Evolutionary conservation across 192 early-diverging fungal species (phyloP), one percentile per base, ranked within the genome.

Genomic region (Entomortierella chlamydospora): DNA sequence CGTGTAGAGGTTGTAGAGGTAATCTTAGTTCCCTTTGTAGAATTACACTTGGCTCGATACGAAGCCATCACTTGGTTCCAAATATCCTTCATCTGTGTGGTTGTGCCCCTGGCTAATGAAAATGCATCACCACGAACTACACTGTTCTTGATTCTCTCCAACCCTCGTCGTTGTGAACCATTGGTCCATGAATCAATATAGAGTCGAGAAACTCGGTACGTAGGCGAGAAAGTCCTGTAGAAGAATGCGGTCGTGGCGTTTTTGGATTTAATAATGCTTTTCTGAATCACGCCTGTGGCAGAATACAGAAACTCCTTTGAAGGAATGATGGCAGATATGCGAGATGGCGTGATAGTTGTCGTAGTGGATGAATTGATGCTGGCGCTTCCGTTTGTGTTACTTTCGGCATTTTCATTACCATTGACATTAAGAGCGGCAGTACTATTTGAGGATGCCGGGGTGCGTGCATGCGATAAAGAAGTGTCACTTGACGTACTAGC

Each of bases 161-260:
- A 15, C n/a, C 76, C 76, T 15, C 76, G 68, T 28, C 28, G 26
- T 30, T 79, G 76, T 0, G 62, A 61, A 1, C 76, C 76, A 42
- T 79, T 66, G 6, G 17, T 50, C 61, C 61, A 79, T 9, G 76
- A 79, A 8, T 66, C 57, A 1, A 56, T 42, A 56, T 79, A 79
- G 34, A 79, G 34, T 18, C 28, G 28, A 1, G 61, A 66, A n/a
- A 79, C 26, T 2, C 76, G 68, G 53, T 79, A 79, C 2, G 68
- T 79, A 1, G 76, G 76, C 7, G 76, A 79, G 33, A 79, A 79
- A 12, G 76, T 79, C 29, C 76, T 33, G 33, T 79, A 79, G 0
- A 79, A 31, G 33, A 79, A 79, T n/a, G 62, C 73, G 9, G 45
- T 53, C 7, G 73, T 77, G 5, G 74, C 74, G 0, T 70, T 51